phyloP scores from a whole-genome alignment of 2,329 filamentous ascomycete species.

The Mycosphaerella sp. region DNA sequence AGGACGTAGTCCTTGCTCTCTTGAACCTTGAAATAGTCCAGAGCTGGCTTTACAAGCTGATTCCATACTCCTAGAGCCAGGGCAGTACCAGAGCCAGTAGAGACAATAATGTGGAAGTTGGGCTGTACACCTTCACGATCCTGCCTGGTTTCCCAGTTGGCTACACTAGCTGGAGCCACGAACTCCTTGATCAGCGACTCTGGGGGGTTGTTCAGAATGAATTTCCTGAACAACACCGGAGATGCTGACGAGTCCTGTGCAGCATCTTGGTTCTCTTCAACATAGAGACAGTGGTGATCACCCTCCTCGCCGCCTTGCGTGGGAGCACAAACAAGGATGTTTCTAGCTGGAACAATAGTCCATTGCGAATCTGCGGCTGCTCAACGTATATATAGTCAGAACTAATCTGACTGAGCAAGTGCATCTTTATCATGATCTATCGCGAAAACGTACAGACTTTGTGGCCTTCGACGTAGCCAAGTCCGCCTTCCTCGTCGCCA shows the following conservation, averaged over 20 bases:
- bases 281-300: constrained; percentile 24
- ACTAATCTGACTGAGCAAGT: neutral
- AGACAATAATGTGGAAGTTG: constrained; percentile 40
- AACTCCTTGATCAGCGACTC: constrained; percentile 21
- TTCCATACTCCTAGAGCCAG: constrained; percentile 38
- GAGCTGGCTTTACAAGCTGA: constrained; percentile 35
- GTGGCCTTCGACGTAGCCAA: constrained; percentile 23
- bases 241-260: constrained; percentile 16
- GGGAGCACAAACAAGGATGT: constrained; percentile 26
- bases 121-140: constrained; percentile 9
- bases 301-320: constrained; percentile 8
- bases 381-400: neutral
- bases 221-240: constrained; percentile 20
- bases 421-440: neutral
- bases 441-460: constrained; percentile 18
- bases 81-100: constrained; percentile 40
- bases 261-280: constrained; percentile 18
- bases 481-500: constrained; percentile 14
- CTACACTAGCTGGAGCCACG: constrained; percentile 13
- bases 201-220: constrained; percentile 24
- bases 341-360: constrained; percentile 14
- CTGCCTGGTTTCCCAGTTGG: constrained; percentile 20
- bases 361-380: constrained; percentile 17
- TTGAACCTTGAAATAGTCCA: constrained; percentile 38
- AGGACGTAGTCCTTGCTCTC: constrained; percentile 38